Evolutionary conservation across 495 filamentous ascomycete species (phyloP).

Genomic region (Lichina pygmaea): DNA sequence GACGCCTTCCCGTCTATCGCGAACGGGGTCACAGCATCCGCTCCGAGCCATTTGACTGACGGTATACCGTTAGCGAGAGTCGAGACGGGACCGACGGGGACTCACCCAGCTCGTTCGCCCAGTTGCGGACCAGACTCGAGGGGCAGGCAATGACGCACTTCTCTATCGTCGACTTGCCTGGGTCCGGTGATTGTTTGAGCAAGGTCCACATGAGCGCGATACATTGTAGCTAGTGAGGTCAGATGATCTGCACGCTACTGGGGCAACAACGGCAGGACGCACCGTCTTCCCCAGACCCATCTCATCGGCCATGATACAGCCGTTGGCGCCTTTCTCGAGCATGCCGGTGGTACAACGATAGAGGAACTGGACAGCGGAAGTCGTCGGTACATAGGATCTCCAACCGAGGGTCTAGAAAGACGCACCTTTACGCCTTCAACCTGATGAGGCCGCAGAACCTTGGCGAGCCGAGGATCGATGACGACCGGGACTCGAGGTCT

Average conservation of each 20-base stretch:
- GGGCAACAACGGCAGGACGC: constrained; percentile 3
- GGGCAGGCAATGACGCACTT: constrained; percentile 98
- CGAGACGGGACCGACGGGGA: not conserved
- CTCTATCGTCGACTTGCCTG: constrained; percentile 77
- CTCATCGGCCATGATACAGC: constrained; percentile 98
- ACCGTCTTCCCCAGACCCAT: constrained; percentile 97
- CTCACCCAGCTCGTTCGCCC: constrained; percentile 65
- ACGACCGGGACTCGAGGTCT: constrained; percentile 84
- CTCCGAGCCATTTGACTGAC: constrained; percentile 75
- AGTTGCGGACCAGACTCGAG: constrained; percentile 87
- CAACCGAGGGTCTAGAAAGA: not conserved
- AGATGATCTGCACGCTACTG: not conserved
- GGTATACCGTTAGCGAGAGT: not conserved
- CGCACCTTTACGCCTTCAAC: constrained; percentile 78
- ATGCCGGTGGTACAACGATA: constrained; percentile 82
- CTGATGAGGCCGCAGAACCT: constrained; percentile 88
- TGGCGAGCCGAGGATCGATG: constrained; percentile 76
- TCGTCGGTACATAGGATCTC: not conserved
- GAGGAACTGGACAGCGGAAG: constrained; percentile 32
- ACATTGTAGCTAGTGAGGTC: constrained; percentile 13
- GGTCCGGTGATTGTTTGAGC: constrained; percentile 81
- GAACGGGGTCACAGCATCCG: constrained; percentile 76
- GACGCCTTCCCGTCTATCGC: constrained; percentile 91
- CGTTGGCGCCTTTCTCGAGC: constrained; percentile 81
- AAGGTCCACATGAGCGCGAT: constrained; percentile 81